Evolutionary conservation across 2,329 filamentous ascomycete species (phyloP).

Genomic region (Pseudocercospora eumusae): DNA sequence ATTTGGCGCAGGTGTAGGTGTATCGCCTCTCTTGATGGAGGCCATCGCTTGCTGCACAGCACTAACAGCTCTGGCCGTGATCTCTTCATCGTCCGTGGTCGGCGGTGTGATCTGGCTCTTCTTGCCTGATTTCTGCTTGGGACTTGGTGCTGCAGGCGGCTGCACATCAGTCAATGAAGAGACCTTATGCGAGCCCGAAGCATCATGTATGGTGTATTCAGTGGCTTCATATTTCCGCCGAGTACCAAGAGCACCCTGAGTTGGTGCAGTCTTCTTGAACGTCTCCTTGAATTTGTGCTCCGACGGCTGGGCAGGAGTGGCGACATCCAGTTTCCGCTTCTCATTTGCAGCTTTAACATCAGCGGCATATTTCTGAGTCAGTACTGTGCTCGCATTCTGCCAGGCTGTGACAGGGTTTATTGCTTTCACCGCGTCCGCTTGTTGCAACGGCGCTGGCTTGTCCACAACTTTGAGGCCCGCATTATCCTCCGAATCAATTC

Average conservation of each 20-base stretch:
- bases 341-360: constrained; percentile 3
- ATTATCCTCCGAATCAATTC: neutral
- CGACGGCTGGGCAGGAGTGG: neutral
- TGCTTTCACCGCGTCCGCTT: neutral
- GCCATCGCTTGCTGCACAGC: constrained; percentile 26
- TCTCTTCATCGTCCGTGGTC: constrained; percentile 6
- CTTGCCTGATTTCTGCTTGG: constrained; percentile 5
- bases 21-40: constrained; percentile 14
- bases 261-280: neutral
- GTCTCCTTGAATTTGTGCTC: constrained; percentile 9
- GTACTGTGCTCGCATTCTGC: neutral
- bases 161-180: neutral
- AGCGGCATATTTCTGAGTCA: constrained; percentile 11
- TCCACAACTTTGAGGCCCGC: neutral
- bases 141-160: neutral
- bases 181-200: neutral
- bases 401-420: constrained; percentile 8
- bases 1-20: constrained; percentile 18
- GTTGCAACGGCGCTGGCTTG: neutral
- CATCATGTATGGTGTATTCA: constrained; percentile 3
- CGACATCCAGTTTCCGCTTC: neutral
- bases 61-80: constrained; percentile 21
- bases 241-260: neutral
- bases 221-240: constrained; percentile 1
- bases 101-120: constrained; percentile 8